phyloP scores from a whole-genome alignment of 2,329 filamentous ascomycete genomes.

The Sordariomycetes sp. region DNA sequence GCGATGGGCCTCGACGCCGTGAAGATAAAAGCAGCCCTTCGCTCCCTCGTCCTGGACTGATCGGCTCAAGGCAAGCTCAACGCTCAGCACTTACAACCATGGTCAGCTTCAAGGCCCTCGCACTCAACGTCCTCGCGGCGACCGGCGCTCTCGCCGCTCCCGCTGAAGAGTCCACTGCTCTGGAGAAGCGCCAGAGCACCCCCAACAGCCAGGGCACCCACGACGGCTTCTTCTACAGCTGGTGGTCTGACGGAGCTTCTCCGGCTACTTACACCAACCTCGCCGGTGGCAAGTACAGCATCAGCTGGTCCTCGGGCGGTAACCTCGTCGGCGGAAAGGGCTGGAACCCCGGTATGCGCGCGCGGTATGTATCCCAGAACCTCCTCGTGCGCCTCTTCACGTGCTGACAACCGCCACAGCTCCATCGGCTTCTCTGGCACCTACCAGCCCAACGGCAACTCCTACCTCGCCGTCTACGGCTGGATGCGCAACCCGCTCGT shows the following conservation, averaged over 20 bases:
- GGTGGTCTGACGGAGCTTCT: constrained; percentile 36
- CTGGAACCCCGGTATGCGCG: constrained; percentile 39
- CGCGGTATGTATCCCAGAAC: constrained; percentile 27
- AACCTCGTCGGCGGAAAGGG: constrained; percentile 52
- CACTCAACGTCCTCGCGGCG: constrained; percentile 10
- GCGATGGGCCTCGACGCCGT: too few species aligned
- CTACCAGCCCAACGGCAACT: constrained; percentile 17
- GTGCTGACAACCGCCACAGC: constrained; percentile 14
- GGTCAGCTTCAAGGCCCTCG: constrained; percentile 6
- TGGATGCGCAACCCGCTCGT: constrained; percentile 22
- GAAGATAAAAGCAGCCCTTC: too few species aligned
- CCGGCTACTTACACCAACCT: constrained; percentile 35
- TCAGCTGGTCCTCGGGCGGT: constrained; percentile 32
- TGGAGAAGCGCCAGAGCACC: constrained; percentile 13
- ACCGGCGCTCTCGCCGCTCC: constrained; percentile 13
- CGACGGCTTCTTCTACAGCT: constrained; percentile 38
- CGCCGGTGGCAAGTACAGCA: constrained; percentile 31
- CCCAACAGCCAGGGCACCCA: constrained; percentile 23
- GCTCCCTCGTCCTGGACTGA: too few species aligned
- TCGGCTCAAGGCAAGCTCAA: too few species aligned
- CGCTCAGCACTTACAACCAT: constrained; percentile 16
- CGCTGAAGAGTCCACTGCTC: constrained; percentile 13
- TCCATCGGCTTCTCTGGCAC: constrained; percentile 26
- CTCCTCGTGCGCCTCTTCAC: constrained; percentile 6
- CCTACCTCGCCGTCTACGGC: constrained; percentile 23